phyloP scores from a whole-genome alignment of 331 rosid species.

The Phaseolus coccineus region DNA sequence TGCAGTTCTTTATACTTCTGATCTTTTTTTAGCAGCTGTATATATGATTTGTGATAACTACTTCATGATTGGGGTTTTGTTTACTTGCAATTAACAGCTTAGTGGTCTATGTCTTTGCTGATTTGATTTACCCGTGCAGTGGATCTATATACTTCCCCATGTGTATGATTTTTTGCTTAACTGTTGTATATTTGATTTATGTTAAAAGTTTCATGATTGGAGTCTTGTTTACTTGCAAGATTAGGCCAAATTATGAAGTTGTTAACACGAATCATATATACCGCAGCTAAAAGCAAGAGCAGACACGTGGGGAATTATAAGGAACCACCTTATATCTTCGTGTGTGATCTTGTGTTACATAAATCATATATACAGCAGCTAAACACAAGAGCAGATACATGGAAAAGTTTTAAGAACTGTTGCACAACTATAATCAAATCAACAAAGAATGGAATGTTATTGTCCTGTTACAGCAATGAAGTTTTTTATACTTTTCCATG shows the following conservation, averaged over 20 bases:
- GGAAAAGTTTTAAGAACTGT: neutral
- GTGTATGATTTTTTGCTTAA: neutral
- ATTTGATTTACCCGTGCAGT: neutral
- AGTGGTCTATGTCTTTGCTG: neutral
- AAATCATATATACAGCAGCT: too few relatives aligned
- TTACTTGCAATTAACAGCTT: neutral
- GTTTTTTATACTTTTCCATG: too few relatives aligned
- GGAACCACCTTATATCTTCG: too few relatives aligned
- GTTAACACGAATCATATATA: too few relatives aligned
- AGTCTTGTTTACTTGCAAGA: neutral
- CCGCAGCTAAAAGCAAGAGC: too few relatives aligned
- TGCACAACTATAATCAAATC: neutral
- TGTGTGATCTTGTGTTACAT: neutral
- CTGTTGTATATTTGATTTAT: neutral
- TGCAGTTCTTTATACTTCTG: neutral
- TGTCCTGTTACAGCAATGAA: too few relatives aligned
- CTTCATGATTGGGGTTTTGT: neutral
- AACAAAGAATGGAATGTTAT: neutral
- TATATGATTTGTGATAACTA: neutral
- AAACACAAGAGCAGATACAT: too few relatives aligned
- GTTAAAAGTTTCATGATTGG: slow-evolving; percentile 3
- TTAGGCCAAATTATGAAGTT: too few relatives aligned
- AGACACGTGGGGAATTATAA: too few relatives aligned
- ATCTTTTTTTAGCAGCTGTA: neutral
- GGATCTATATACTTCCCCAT: neutral